These are phyloP conservation scores for Plantago lanceolata DNA, from an alignment of 305 asterid species.

Conservation along the genomic window DNA sequence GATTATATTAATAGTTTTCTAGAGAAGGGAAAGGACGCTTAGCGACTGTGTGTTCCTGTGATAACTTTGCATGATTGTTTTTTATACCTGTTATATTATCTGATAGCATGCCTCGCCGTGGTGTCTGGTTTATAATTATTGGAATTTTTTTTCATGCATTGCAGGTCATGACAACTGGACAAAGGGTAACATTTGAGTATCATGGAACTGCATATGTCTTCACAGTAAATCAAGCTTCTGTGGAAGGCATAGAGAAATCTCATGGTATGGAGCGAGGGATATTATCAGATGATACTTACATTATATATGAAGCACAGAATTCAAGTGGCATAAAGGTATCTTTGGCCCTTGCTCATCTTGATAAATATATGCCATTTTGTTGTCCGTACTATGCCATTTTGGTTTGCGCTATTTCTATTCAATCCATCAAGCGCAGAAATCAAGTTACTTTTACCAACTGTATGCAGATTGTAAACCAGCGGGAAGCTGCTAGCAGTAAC, in stretches of 20 bases:
- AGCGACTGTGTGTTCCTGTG: conserved; percentile 1
- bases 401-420: conserved; percentile 17
- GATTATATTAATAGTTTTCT: conserved; percentile 1
- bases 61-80: conserved; percentile 2
- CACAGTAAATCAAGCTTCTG: conserved; percentile 81
- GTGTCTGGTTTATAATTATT: neutral
- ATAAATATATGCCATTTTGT: conserved; percentile 18
- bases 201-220: conserved; percentile 74
- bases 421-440: conserved; percentile 13
- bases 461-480: conserved; percentile 89
- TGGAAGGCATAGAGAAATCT: conserved; percentile 68
- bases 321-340: conserved; percentile 91
- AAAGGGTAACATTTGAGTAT: conserved; percentile 81
- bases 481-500: conserved; percentile 95
- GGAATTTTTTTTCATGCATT: conserved; percentile 14
- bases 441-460: conserved; percentile 20
- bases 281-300: conserved; percentile 76
- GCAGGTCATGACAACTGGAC: conserved; percentile 90
- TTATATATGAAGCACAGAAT: conserved; percentile 69
- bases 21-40: neutral
- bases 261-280: conserved; percentile 70
- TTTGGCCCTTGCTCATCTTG: conserved; percentile 4
- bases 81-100: conserved; percentile 8
- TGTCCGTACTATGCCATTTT: conserved; percentile 15
- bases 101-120: neutral